Conservation (phyloP, 768 basidiomycete species). For the Leucosporidium creatinivorum region DNA sequence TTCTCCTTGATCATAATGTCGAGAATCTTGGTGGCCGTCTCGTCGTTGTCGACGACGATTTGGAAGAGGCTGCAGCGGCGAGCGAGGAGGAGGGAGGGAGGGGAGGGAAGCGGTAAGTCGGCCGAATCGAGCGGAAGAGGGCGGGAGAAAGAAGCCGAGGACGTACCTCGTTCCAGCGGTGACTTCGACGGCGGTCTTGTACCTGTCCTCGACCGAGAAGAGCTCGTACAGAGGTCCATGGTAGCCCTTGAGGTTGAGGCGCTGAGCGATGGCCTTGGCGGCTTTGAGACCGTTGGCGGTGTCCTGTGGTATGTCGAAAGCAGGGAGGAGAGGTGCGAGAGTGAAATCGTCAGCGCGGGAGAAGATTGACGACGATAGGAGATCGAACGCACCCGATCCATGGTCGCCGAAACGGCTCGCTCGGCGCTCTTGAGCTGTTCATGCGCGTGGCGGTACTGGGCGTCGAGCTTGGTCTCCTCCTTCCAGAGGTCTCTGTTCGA, state of each 20-base stretch:
- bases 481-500: slow-evolving; percentile 72
- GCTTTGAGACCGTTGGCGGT: slow-evolving; percentile 81
- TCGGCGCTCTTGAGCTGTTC: slow-evolving; percentile 78
- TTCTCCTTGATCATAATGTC: slow-evolving; percentile 90
- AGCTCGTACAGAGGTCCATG: slow-evolving; percentile 91
- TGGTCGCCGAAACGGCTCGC: slow-evolving; percentile 72
- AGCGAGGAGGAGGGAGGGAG: no score
- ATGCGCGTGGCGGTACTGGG: slow-evolving; percentile 63
- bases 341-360: no score
- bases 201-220: slow-evolving; percentile 84
- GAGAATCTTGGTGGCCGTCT: slow-evolving; percentile 81
- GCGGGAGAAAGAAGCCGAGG: background rate
- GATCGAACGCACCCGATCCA: slow-evolving; percentile 85
- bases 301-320: slow-evolving; percentile 52
- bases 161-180: slow-evolving; percentile 88
- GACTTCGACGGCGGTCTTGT: slow-evolving; percentile 84
- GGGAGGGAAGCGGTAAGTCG: slow-evolving; percentile 4
- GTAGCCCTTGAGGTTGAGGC: slow-evolving; percentile 69
- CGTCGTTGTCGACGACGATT: slow-evolving; percentile 94
- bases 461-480: slow-evolving; percentile 81
- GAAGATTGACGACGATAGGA: no score
- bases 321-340: no score
- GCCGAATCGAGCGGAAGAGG: background rate
- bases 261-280: slow-evolving; percentile 72
- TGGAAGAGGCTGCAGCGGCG: slow-evolving; percentile 68